Evolutionary conservation across 2,329 filamentous ascomycete genomes (phyloP), one percentile per base, ranked within the genome.

Genomic region (Didymella arachidicola): DNA sequence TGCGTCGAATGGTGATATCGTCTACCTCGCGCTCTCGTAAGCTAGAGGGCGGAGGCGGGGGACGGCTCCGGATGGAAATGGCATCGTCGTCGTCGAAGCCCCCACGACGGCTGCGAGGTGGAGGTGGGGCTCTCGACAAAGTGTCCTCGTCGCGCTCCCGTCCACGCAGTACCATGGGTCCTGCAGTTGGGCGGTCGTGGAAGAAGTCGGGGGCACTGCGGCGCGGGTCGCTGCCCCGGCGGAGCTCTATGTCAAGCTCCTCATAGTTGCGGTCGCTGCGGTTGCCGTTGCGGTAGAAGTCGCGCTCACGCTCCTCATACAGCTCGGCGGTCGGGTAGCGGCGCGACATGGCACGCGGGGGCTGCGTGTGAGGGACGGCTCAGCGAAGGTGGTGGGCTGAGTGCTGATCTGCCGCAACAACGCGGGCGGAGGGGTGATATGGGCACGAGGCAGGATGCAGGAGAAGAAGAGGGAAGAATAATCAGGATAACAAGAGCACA

Each of bases 231-330:
- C 61, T 63, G 42, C 69, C 67, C 51, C 70, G 66, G 64, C 73
- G 68, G 54, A 83, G 75, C 63, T 84, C 82, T 42, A 82, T 60
- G 57, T 85, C 82, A 43, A 82, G 73, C 48, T 83, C 82, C 29
- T 82, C 80, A 63, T 82, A 82, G 66, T 80, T 79, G 67, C 77
- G 78, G 14, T 72, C 67, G 64, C 67, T 73, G 67, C 75, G 76
- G 61, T 70, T 69, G 61, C 73, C 72, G 59, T 73, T 78, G 65
- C 78, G 76, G 61, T 81, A 81, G 63, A 82, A 80, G 63, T 83
- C 82, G 61, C 81, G 76, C 66, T 82, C 78, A 53, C 79, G 78
- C 67, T 82, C 80, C 50, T 81, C 80, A 66, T 81, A 82, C 65
- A 79, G 72, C 67, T 82, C 79, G 56, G 80, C 77, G 32, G 78